phyloP scores from a whole-genome alignment of 2,329 filamentous ascomycete species.

The Arthrocladium fulminans region DNA sequence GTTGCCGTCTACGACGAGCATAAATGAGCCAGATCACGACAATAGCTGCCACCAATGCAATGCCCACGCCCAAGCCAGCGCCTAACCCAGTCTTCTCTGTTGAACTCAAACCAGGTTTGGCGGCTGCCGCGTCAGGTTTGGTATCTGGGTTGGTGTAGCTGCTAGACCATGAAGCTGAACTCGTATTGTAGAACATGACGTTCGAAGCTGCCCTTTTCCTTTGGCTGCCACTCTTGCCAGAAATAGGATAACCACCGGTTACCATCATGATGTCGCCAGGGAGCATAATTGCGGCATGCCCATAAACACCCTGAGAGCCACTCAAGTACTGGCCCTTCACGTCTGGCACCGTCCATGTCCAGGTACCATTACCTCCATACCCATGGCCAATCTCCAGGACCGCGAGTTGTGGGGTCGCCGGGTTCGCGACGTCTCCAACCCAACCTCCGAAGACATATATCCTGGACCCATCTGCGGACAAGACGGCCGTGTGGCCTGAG shows the following conservation, averaged over 20 bases:
- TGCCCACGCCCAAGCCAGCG: conserved; percentile 56
- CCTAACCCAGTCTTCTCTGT: conserved; percentile 51
- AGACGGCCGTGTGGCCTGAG: conserved; percentile 78
- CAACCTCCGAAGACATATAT: conserved; percentile 80
- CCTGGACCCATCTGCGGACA: conserved; percentile 68
- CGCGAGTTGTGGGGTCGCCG: conserved; percentile 73
- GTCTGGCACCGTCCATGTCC: conserved; percentile 37
- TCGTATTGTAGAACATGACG: conserved; percentile 51
- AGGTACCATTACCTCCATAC: conserved; percentile 48
- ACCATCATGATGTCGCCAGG: conserved; percentile 55
- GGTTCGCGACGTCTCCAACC: conserved; percentile 70
- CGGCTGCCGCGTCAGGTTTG: conserved; percentile 16
- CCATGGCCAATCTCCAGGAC: conserved; percentile 66
- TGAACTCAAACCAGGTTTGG: conserved; percentile 19
- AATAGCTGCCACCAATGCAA: conserved; percentile 43
- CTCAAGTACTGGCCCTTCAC: conserved; percentile 33
- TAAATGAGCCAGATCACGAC: conserved; percentile 44
- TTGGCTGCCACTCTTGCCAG: conserved; percentile 28
- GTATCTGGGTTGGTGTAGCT: conserved; percentile 45
- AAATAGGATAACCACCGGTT: conserved; percentile 49
- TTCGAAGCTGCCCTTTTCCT: conserved; percentile 32
- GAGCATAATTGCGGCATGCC: conserved; percentile 54
- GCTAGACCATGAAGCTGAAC: conserved; percentile 50
- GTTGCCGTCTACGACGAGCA: conserved; percentile 38
- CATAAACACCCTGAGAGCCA: conserved; percentile 46